These are phyloP conservation scores for Davidsoniella australis DNA, from an alignment of 2,329 filamentous ascomycete genomes.

Conservation along the genomic window DNA sequence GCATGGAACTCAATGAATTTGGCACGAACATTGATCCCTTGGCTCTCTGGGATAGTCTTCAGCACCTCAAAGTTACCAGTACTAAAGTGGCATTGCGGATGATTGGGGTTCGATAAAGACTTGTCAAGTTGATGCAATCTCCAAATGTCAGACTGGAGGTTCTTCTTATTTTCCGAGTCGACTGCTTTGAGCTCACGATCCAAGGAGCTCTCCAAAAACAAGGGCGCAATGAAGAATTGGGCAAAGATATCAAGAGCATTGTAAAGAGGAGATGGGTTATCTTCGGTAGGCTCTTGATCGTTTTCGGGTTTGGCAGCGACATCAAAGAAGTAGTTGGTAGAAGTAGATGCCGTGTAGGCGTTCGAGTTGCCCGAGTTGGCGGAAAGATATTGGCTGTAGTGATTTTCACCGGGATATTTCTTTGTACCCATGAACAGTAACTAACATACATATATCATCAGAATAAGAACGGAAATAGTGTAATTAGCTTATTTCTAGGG, in stretches of 20 bases:
- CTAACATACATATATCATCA: conserved; percentile 19
- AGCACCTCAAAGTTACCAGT: conserved; percentile 78
- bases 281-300: conserved; percentile 34
- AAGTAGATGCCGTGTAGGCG: conserved; percentile 82
- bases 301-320: conserved; percentile 64
- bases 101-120: conserved; percentile 68
- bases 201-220: conserved; percentile 70
- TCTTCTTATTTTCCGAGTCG: conserved; percentile 96
- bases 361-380: conserved; percentile 85
- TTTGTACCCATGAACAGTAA: conserved; percentile 96
- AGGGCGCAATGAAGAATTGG: conserved; percentile 79
- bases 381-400: conserved; percentile 84
- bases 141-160: conserved; percentile 80
- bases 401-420: conserved; percentile 93
- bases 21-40: conserved; percentile 68
- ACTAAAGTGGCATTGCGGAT: conserved; percentile 82
- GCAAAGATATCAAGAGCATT: conserved; percentile 82
- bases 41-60: conserved; percentile 62
- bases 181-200: conserved; percentile 79
- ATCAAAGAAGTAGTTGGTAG: conserved; percentile 97
- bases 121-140: conserved; percentile 77
- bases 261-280: conserved; percentile 45
- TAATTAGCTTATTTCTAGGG: not conserved
- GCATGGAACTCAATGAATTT: conserved; percentile 88
- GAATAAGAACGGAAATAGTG: not conserved